Percentiles rank a stretch among this genome's conserved stretches.
phyloP scores from a whole-genome alignment of 1,284 basidiomycete species.

The Apiotrichum montevideense region DNA sequence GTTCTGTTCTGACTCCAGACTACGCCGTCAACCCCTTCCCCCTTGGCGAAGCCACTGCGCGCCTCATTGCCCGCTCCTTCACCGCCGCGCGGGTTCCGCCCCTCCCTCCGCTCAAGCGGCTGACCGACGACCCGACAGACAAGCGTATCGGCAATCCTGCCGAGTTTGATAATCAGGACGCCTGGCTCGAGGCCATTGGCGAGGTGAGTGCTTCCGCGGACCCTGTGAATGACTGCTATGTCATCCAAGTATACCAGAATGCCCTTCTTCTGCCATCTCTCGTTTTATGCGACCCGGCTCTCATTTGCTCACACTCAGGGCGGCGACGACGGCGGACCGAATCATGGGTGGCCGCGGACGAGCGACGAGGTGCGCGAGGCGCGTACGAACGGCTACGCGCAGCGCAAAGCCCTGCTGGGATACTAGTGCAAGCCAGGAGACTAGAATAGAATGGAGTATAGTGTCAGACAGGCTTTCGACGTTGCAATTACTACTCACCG shows the following conservation, averaged over 20 bases:
- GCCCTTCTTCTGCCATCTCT: too few species aligned
- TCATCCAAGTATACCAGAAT: too few species aligned
- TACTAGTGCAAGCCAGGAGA: constrained; percentile 3
- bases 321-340: constrained; percentile 9
- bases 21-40: constrained; percentile 49
- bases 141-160: constrained; percentile 15
- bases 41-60: constrained; percentile 46
- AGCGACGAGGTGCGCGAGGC: constrained; percentile 4
- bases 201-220: constrained; percentile 13
- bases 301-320: constrained; percentile 1
- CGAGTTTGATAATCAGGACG: constrained; percentile 24
- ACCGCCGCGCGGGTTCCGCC: constrained; percentile 11
- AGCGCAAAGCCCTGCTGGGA: constrained; percentile 11
- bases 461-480: too few species aligned
- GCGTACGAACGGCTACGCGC: constrained; percentile 11
- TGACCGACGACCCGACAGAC: constrained; percentile 9
- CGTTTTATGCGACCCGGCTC: too few species aligned
- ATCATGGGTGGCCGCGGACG: constrained; percentile 9
- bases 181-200: constrained; percentile 22
- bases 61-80: constrained; percentile 29
- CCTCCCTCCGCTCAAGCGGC: constrained; percentile 16
- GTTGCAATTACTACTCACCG: too few species aligned
- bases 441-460: too few species aligned
- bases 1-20: constrained; percentile 18
- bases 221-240: neutral